These are phyloP conservation scores for Trichoderma koningii DNA, from an alignment of 2,329 filamentous ascomycete species.

Conservation along the genomic window DNA sequence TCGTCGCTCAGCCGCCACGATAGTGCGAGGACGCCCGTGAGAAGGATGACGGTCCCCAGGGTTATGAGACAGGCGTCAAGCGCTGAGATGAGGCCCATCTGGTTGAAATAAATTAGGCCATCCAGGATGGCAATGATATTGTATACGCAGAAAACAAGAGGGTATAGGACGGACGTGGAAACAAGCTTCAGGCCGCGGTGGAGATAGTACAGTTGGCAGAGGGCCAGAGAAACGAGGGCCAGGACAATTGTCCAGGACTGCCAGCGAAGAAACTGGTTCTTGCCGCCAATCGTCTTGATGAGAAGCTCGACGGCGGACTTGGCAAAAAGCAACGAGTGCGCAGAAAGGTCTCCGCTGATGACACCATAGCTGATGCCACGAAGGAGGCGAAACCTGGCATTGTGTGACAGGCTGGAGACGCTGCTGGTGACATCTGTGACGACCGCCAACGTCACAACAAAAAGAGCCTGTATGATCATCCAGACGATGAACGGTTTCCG, in stretches of 20 bases:
- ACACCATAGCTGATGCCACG: slow-evolving; percentile 86
- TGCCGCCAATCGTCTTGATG: slow-evolving; percentile 78
- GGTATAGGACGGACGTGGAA: slow-evolving; percentile 93
- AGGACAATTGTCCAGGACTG: slow-evolving; percentile 91
- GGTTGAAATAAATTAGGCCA: slow-evolving; percentile 93
- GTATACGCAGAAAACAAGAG: slow-evolving; percentile 97
- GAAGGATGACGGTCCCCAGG: slow-evolving; percentile 80
- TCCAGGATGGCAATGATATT: slow-evolving; percentile 98
- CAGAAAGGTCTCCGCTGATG: slow-evolving; percentile 89
- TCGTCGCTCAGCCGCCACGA: slow-evolving; percentile 91
- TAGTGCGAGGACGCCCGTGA: slow-evolving; percentile 84
- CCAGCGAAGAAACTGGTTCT: slow-evolving; percentile 94
- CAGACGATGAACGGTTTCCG: slow-evolving; percentile 79
- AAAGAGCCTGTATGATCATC: slow-evolving; percentile 78
- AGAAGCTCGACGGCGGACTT: slow-evolving; percentile 96
- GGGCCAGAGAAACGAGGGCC: slow-evolving; percentile 75
- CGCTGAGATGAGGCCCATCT: slow-evolving; percentile 75
- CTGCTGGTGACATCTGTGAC: slow-evolving; percentile 59
- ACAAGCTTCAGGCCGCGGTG: slow-evolving; percentile 92
- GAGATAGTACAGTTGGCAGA: slow-evolving; percentile 92
- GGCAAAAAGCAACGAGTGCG: slow-evolving; percentile 87
- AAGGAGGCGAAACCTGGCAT: slow-evolving; percentile 69
- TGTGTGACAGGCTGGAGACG: slow-evolving; percentile 57
- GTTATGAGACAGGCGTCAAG: slow-evolving; percentile 80
- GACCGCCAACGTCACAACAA: slow-evolving; percentile 70